A percentile compares a stretch with the other conserved stretches of the same genome.
Evolutionary conservation across 2,329 filamentous ascomycete species (phyloP).

Genomic region (Trichophyton mentagrophytes): DNA sequence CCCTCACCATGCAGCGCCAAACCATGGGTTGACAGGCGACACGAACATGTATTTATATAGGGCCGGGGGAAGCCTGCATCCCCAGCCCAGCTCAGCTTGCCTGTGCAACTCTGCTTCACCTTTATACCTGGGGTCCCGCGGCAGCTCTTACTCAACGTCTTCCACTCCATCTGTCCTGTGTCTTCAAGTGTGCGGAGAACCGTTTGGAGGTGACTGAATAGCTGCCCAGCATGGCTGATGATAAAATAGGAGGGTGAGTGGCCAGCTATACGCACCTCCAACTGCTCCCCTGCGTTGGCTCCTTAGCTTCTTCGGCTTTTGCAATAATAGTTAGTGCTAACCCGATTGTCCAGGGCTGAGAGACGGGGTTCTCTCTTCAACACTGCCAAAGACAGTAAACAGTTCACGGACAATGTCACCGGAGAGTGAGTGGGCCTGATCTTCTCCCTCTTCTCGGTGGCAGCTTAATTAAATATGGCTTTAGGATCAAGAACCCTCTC

Average conservation of each 20-base stretch:
- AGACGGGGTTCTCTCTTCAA: constrained; percentile 11
- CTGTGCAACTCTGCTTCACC: not conserved
- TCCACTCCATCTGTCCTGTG: not conserved
- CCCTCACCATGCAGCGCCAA: not conserved
- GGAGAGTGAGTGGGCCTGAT: constrained; percentile 20
- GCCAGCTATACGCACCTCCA: too few relatives aligned
- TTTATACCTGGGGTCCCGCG: not conserved
- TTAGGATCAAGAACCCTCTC: constrained; percentile 27
- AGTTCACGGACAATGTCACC: constrained; percentile 22
- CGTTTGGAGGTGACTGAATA: not conserved
- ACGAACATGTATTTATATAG: not conserved
- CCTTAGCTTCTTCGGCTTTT: not conserved
- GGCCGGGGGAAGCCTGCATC: not conserved
- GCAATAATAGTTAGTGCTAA: not conserved
- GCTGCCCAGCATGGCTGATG: not conserved
- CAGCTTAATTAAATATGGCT: not conserved
- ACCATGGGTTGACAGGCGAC: not conserved
- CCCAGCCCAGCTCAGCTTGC: not conserved
- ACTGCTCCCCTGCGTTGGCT: not conserved
- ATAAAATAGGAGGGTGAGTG: not conserved
- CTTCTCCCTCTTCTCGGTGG: not conserved
- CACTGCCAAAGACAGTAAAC: constrained; percentile 9
- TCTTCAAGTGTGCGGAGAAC: too few relatives aligned
- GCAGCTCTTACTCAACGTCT: not conserved
- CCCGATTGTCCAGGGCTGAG: not conserved